Conservation (phyloP, 139 green algal genomes). For the Tetradesmus obliquus region DNA sequence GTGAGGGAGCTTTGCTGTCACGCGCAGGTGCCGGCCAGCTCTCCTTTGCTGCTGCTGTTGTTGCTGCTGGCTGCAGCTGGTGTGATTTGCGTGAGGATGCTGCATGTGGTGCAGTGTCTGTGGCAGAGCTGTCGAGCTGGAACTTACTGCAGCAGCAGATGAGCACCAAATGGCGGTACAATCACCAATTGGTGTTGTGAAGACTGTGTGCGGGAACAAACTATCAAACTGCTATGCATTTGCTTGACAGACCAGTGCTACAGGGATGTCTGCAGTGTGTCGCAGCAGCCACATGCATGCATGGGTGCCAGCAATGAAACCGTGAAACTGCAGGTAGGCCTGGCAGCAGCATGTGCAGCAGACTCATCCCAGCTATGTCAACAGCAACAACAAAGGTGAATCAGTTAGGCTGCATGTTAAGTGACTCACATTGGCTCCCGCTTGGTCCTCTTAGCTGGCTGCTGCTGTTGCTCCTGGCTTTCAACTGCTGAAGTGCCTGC, state of each 20-base stretch:
- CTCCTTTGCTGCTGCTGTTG: not conserved
- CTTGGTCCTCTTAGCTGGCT: not conserved
- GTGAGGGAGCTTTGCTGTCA: not conserved
- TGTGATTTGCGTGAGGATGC: slow-evolving; percentile 1
- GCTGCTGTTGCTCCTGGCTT: not conserved
- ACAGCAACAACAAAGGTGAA: not conserved
- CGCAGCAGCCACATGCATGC: no score
- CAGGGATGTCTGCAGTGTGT: no score
- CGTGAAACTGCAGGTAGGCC: no score
- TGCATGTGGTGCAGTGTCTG: slow-evolving; percentile 3
- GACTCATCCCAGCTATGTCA: not conserved
- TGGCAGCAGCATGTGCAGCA: not conserved
- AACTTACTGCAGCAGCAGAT: slow-evolving; percentile 23
- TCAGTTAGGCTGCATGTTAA: not conserved
- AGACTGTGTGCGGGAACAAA: no score
- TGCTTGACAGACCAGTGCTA: no score
- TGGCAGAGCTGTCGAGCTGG: not conserved
- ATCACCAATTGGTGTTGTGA: no score
- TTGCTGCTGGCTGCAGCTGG: not conserved
- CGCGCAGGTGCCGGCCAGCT: not conserved
- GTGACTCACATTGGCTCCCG: slow-evolving; percentile 31
- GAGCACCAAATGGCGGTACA: no score
- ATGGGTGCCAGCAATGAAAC: no score
- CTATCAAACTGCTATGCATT: no score
- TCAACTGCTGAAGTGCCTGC: not conserved